Percentiles rank a stretch among this genome's conserved stretches.
Conservation (phyloP, 352 stramenopile species). For the Phytophthora sansomeana region DNA sequence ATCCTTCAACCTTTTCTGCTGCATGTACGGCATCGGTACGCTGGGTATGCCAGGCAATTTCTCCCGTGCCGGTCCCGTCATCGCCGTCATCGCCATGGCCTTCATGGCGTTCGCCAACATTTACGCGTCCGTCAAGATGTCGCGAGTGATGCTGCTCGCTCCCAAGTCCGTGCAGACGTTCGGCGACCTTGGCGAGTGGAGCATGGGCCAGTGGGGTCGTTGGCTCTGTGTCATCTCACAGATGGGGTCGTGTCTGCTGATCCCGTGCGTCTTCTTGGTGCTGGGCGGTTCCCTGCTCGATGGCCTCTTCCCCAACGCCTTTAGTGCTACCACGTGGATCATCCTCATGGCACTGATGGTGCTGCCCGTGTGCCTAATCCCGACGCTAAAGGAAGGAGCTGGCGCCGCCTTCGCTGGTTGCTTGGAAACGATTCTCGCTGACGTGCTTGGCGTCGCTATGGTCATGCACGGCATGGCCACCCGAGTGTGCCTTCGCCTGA, state of each 20-base stretch:
- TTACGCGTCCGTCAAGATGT: conserved; percentile 45
- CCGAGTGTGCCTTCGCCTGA: neutral
- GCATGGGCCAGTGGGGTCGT: conserved; percentile 45
- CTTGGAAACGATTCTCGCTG: conserved; percentile 48
- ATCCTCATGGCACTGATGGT: conserved; percentile 60
- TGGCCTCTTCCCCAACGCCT: conserved; percentile 46
- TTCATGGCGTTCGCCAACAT: conserved; percentile 68
- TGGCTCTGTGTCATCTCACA: conserved; percentile 40
- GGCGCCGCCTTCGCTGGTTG: conserved; percentile 44
- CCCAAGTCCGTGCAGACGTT: conserved; percentile 53
- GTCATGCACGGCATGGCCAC: conserved; percentile 52
- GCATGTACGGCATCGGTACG: conserved; percentile 61
- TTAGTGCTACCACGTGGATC: conserved; percentile 53
- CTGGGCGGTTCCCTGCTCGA: conserved; percentile 46
- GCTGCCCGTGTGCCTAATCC: conserved; percentile 47
- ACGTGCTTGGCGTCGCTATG: conserved; percentile 51
- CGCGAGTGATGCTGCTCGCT: conserved; percentile 55
- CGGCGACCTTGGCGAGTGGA: conserved; percentile 56
- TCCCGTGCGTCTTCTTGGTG: conserved; percentile 50
- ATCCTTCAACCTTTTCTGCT: conserved; percentile 57
- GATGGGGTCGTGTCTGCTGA: conserved; percentile 45
- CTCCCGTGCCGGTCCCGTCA: conserved; percentile 43
- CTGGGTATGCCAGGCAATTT: conserved; percentile 68
- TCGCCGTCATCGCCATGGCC: conserved; percentile 46
- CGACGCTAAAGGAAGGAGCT: conserved; percentile 53